These are phyloP conservation scores for Botrytis paeoniae DNA, from an alignment of 2,329 filamentous ascomycete species.

Conservation along the genomic window DNA sequence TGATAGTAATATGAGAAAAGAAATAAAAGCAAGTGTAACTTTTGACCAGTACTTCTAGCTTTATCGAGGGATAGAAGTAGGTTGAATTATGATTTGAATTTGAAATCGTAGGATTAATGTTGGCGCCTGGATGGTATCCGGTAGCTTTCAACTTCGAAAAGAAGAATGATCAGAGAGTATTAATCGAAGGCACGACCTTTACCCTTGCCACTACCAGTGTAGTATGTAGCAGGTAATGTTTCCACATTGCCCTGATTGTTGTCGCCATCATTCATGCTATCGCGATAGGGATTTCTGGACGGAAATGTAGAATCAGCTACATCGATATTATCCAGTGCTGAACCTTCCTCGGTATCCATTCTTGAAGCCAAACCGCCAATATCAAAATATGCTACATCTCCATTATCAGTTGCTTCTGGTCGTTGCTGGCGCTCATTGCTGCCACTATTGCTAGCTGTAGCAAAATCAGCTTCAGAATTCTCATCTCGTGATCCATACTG, in stretches of 20 bases:
- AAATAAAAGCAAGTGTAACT: background rate
- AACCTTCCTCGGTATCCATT: background rate
- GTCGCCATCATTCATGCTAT: background rate
- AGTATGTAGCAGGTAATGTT: background rate
- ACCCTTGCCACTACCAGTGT: background rate
- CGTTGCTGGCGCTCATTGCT: background rate
- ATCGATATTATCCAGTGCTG: background rate
- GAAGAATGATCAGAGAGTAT: background rate
- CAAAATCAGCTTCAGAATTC: background rate
- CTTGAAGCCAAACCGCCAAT: background rate
- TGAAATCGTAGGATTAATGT: background rate
- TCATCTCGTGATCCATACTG: background rate
- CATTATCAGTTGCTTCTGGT: background rate
- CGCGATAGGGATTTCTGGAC: background rate
- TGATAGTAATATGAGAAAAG: background rate
- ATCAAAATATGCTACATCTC: too few species aligned
- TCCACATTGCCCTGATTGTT: background rate
- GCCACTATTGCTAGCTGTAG: too few species aligned
- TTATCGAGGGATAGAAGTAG: background rate
- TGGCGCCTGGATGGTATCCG: background rate
- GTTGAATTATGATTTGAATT: background rate
- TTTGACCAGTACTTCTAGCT: background rate
- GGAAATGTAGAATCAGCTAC: background rate
- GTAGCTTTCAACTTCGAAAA: too few species aligned
- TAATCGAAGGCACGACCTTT: background rate